Base-by-base conservation (phyloP, 2,329 filamentous ascomycete genomes). In the Hirsutella rhossiliensis region DNA sequence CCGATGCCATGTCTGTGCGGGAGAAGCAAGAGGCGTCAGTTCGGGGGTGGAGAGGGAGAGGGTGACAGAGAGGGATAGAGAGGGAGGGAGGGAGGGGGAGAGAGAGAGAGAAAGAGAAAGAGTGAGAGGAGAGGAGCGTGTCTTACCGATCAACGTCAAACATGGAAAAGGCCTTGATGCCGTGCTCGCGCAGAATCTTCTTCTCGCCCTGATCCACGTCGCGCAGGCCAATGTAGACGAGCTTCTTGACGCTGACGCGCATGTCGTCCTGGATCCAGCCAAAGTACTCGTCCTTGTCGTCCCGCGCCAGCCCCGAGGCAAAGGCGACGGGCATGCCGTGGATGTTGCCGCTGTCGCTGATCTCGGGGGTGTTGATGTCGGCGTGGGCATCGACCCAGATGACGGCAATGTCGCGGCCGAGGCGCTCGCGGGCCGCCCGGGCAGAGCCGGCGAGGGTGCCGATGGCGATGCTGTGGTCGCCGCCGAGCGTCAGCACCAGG, bases 361-460 rank as follows among this genome's bases (percentile, higher is more conserved):
- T 83, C 75, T 97, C 89, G 43, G 90, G 92, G 1, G 86, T 88
- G 69, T 98, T 98, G 72, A 98, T 96, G 64, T 98, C 92, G 44
- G 90, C 84, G 65, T 98, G 92, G 23, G 92, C 92, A 65, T 98
- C 92, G 29, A 98, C 92, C 92, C 92, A 98, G 62, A 98, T 94
- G 46, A 98, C 87, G 12, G 88, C 92, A 50, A 96, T 81, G 56
- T 97, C 90, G 45, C 83, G 75, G 38, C 71, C 78, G 47, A 94
- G 69, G 17, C 90, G 72, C 72, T 98, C 89, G 46, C 86, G 79
- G 36, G 87, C 82, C 0, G 90, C 92, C 68, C 83, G 86, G 31
- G 89, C 86, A 1, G 84, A 87, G 36, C 92, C 92, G 27, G 84
- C 83, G 54, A 98, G 80, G 40, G 87, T 94, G 50, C 92, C 92